Conservation (phyloP, 2,329 filamentous ascomycete genomes). For the Peltaster fructicola region DNA sequence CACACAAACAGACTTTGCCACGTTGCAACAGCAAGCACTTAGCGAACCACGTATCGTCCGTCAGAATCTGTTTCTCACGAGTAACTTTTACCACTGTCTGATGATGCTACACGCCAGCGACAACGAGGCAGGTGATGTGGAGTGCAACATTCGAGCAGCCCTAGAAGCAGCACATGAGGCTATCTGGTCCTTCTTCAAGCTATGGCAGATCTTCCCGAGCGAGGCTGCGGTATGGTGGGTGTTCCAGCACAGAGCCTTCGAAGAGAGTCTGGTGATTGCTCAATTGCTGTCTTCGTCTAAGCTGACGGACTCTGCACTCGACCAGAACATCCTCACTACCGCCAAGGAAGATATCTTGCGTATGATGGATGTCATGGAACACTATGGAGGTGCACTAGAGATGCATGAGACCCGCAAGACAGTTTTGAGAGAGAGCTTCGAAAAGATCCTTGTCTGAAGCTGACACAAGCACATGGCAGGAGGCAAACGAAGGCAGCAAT, state of each 20-base stretch:
- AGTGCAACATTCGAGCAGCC: constrained; percentile 45
- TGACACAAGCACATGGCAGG: too few relatives aligned
- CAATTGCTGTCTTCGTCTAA: constrained; percentile 8
- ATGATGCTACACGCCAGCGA: constrained; percentile 63
- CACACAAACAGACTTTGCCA: constrained; percentile 46
- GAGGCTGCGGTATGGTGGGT: constrained; percentile 75
- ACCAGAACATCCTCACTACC: constrained; percentile 5
- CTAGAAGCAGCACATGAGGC: constrained; percentile 62
- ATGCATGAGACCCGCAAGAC: constrained; percentile 32
- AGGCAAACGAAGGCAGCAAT: too few relatives aligned
- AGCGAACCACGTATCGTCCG: constrained; percentile 49
- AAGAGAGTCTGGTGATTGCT: constrained; percentile 38
- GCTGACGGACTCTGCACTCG: constrained; percentile 2
- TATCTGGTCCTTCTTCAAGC: constrained; percentile 55
- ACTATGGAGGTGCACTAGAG: constrained; percentile 25
- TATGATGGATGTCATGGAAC: constrained; percentile 29
- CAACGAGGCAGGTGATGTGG: constrained; percentile 35
- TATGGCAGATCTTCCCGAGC: constrained; percentile 48
- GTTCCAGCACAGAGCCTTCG: constrained; percentile 63
- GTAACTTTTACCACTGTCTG: constrained; percentile 67
- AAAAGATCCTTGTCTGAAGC: constrained; percentile 13
- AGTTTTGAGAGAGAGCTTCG: constrained; percentile 27
- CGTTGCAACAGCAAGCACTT: constrained; percentile 38
- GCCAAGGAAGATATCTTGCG: constrained; percentile 27
- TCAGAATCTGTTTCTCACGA: constrained; percentile 63